A percentile compares a stretch with the other conserved stretches of the same genome.
phyloP scores from a whole-genome alignment of 1,284 basidiomycete species.

The Papiliotrema flavescens region DNA sequence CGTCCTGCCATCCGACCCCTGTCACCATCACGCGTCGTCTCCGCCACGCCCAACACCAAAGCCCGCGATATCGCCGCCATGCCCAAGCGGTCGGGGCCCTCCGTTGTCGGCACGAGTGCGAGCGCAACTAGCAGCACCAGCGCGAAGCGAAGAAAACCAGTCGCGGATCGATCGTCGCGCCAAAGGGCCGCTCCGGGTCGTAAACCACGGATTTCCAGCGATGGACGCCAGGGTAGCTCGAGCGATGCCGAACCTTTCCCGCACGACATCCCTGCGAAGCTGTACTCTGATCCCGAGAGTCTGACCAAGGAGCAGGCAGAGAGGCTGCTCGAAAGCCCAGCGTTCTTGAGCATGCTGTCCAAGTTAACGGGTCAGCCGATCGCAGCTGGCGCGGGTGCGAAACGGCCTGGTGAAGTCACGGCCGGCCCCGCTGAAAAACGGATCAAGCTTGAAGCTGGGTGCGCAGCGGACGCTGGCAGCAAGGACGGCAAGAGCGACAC shows the following conservation, averaged over 20 bases:
- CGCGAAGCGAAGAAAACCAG: neutral
- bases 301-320: slow-evolving; percentile 41
- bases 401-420: neutral
- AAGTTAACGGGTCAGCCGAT: slow-evolving; percentile 27
- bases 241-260: slow-evolving; percentile 15
- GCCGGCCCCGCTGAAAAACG: slow-evolving; percentile 6
- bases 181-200: neutral
- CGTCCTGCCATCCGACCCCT: neutral
- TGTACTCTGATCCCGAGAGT: slow-evolving; percentile 26
- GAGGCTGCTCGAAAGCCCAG: slow-evolving; percentile 30
- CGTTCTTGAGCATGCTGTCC: slow-evolving; percentile 36
- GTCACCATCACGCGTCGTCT: slow-evolving; percentile 12
- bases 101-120: neutral
- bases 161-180: neutral
- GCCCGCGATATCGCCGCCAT: neutral
- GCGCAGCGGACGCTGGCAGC: neutral
- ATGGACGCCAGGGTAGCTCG: neutral
- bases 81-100: neutral
- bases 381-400: slow-evolving; percentile 1
- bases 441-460: slow-evolving; percentile 6
- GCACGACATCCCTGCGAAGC: slow-evolving; percentile 22
- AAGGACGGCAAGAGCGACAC: slow-evolving; percentile 6
- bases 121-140: neutral
- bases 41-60: slow-evolving; percentile 7
- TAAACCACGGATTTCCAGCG: no score